phyloP scores from a whole-genome alignment of 139 green algal genomes.

The Volvox africanus region DNA sequence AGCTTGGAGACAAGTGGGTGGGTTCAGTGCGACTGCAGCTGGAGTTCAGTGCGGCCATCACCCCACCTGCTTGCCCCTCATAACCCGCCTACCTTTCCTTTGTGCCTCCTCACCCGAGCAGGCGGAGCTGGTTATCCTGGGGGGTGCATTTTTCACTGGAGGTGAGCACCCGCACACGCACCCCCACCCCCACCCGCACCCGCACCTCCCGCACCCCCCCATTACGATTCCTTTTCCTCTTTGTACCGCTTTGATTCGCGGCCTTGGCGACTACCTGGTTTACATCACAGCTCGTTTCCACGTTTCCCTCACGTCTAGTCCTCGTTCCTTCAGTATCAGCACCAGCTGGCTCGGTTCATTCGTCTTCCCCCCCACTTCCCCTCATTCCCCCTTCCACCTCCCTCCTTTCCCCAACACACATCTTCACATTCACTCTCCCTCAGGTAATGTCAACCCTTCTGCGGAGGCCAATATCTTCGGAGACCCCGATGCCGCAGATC shows the following conservation, averaged over 20 bases:
- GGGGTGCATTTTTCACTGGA: conserved; percentile 84
- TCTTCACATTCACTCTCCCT: neutral
- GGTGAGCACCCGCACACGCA: neutral
- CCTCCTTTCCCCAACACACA: neutral
- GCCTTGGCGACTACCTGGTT: neutral
- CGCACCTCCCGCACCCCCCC: too few relatives aligned
- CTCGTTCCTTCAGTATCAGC: too few relatives aligned
- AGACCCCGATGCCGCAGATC: conserved; percentile 83
- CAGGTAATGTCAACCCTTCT: conserved; percentile 89
- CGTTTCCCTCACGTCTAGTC: too few relatives aligned
- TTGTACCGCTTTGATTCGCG: neutral
- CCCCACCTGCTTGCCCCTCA: neutral
- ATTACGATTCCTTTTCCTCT: too few relatives aligned
- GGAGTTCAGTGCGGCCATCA: neutral
- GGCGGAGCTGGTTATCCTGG: conserved; percentile 79
- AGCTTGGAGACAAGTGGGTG: conserved; percentile 75
- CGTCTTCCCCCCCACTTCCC: neutral
- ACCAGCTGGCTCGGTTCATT: too few relatives aligned
- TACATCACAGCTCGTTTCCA: too few relatives aligned
- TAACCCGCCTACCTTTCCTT: neutral
- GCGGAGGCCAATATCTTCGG: conserved; percentile 87
- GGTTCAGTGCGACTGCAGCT: too few relatives aligned
- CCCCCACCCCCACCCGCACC: neutral
- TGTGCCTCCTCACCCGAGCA: conserved; percentile 48
- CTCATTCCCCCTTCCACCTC: neutral